These are phyloP conservation scores for Populus alba DNA, from an alignment of 345 rosid genomes.

Conservation along the genomic window DNA sequence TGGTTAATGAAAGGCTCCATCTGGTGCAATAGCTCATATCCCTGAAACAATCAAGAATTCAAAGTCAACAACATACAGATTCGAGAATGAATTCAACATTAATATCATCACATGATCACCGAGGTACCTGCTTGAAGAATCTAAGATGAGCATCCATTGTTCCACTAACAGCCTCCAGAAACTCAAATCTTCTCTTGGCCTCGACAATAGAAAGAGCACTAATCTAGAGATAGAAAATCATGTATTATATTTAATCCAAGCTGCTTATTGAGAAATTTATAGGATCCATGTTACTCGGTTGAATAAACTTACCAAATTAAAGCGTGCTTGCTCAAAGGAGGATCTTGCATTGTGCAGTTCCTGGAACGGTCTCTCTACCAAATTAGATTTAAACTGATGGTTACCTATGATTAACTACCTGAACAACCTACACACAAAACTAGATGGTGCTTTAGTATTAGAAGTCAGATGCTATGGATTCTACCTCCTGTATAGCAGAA, in stretches of 20 bases:
- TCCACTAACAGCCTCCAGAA: slow-evolving; percentile 70
- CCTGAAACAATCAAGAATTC: slow-evolving; percentile 38
- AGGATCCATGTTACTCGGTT: background rate
- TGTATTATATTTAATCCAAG: background rate
- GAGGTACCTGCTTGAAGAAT: slow-evolving; percentile 64
- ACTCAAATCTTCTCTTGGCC: slow-evolving; percentile 65
- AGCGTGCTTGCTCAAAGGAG: slow-evolving; percentile 70
- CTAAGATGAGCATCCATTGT: slow-evolving; percentile 71
- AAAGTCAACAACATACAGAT: slow-evolving; percentile 1
- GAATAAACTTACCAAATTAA: slow-evolving; percentile 47
- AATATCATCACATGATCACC: slow-evolving; percentile 9
- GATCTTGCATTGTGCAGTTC: slow-evolving; percentile 62
- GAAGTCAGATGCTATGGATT: slow-evolving; percentile 9
- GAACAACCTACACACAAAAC: slow-evolving; percentile 13
- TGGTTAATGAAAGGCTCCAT: slow-evolving; percentile 80
- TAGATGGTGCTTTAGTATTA: slow-evolving; percentile 6
- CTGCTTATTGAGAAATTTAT: background rate
- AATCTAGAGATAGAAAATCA: slow-evolving; percentile 42
- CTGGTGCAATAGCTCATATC: slow-evolving; percentile 69
- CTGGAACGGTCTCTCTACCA: slow-evolving; percentile 55
- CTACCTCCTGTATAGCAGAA: slow-evolving; percentile 66
- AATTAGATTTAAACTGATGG: slow-evolving; percentile 42
- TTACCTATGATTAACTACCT: slow-evolving; percentile 21
- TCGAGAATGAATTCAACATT: background rate
- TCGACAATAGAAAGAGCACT: slow-evolving; percentile 62